Percentiles rank a stretch among this genome's conserved stretches.
These are phyloP conservation scores for Fraxinus ornus DNA, from an alignment of 305 asterid species.

Conservation along the genomic window DNA sequence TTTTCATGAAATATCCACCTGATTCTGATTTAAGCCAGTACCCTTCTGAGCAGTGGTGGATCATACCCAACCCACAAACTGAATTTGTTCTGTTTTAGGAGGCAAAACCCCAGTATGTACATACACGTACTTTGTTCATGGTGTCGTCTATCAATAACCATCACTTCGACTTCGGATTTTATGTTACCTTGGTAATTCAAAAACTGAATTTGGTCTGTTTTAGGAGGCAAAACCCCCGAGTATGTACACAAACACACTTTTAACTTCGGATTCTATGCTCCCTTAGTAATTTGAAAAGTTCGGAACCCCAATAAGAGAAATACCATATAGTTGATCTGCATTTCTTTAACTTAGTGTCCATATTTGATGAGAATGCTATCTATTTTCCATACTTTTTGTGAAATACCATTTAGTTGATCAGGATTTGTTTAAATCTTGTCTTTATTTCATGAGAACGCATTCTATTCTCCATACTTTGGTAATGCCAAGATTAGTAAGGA, in stretches of 20 bases:
- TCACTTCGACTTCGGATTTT: not conserved
- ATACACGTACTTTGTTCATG: not conserved
- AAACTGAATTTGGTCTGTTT: not conserved
- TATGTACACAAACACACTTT: not conserved
- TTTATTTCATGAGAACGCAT: not conserved
- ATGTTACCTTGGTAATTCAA: not conserved
- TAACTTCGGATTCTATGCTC: not conserved
- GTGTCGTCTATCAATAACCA: not conserved
- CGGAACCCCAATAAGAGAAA: not conserved
- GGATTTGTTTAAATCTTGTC: not conserved
- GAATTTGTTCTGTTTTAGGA: not conserved
- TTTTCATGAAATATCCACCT: not conserved
- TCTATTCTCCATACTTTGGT: not conserved
- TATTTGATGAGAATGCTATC: not conserved
- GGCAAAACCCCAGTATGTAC: not conserved
- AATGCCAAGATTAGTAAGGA: not conserved
- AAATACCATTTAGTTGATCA: not conserved
- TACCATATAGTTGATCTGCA: not conserved
- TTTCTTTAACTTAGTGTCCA: not conserved
- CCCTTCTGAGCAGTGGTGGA: not conserved
- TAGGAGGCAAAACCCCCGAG: not conserved
- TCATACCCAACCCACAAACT: not conserved
- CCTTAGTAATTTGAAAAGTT: not conserved
- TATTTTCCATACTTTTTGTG: not conserved
- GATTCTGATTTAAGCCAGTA: not conserved